Percentiles rank a stretch among this genome's conserved stretches.
Evolutionary conservation across 441 rosid species (phyloP).

Genomic region (Erysimum cheiri): DNA sequence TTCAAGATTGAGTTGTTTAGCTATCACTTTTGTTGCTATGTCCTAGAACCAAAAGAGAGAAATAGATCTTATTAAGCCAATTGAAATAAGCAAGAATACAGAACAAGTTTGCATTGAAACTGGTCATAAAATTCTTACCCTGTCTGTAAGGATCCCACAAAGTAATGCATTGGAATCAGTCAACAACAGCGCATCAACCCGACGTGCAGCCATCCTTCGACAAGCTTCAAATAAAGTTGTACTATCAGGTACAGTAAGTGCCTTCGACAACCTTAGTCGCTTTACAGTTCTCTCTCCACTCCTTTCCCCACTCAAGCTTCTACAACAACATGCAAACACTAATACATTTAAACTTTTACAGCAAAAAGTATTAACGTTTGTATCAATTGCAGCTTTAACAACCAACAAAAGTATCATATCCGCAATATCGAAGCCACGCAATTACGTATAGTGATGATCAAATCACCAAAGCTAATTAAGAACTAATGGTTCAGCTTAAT

Average conservation of each 20-base stretch:
- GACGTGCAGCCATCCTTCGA: slow-evolving; percentile 92
- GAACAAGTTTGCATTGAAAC: background rate
- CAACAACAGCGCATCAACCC: slow-evolving; percentile 88
- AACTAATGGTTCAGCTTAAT: background rate
- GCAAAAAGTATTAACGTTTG: no score
- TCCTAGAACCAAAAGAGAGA: slow-evolving; percentile 56
- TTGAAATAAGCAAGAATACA: background rate
- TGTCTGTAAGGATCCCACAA: slow-evolving; percentile 96
- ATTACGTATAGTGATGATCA: background rate
- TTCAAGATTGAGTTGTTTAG: slow-evolving; percentile 68
- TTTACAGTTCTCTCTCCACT: slow-evolving; percentile 90
- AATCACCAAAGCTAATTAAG: background rate
- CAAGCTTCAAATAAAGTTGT: slow-evolving; percentile 86
- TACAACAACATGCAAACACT: slow-evolving; percentile 40
- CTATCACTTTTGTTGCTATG: slow-evolving; percentile 83
- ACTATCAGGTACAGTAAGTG: slow-evolving; percentile 87
- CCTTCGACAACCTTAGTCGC: slow-evolving; percentile 76
- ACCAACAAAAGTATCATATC: background rate
- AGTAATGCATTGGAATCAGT: slow-evolving; percentile 93
- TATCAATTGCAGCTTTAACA: no score
- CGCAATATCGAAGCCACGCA: background rate
- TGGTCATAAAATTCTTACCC: slow-evolving; percentile 49
- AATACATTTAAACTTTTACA: background rate
- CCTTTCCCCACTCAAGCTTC: slow-evolving; percentile 62
- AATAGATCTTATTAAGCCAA: background rate